A percentile compares a stretch with the other conserved stretches of the same genome.
These are phyloP conservation scores for Citrus medica DNA, from an alignment of 345 rosid genomes.

Conservation along the genomic window DNA sequence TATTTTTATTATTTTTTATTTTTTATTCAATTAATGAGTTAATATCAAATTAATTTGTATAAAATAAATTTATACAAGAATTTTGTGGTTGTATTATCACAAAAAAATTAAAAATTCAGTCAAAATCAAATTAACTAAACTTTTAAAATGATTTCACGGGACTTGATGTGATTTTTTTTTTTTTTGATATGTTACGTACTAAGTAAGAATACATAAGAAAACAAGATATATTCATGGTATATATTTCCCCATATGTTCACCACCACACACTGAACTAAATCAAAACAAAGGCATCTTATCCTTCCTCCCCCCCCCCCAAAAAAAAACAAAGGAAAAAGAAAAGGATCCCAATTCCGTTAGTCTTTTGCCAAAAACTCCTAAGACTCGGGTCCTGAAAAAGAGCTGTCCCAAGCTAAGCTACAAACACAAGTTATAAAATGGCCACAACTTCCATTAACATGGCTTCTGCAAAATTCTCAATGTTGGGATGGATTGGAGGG, in stretches of 20 bases:
- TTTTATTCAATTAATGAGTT: no score
- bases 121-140: no score
- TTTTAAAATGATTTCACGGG: no score
- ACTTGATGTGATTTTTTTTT: no score
- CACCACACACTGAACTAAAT: neutral
- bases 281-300: conserved; percentile 27
- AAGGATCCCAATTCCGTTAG: conserved; percentile 7
- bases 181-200: no score
- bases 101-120: no score
- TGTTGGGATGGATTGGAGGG: conserved; percentile 30
- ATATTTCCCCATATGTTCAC: neutral
- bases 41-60: no score
- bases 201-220: no score
- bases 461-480: conserved; percentile 49
- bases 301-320: neutral
- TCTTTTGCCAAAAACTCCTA: neutral
- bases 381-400: neutral
- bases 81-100: no score
- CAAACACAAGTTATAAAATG: conserved; percentile 15
- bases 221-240: no score
- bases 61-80: no score
- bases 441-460: conserved; percentile 50
- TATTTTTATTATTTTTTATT: no score
- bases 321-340: neutral
- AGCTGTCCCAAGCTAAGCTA: neutral